Conservation (phyloP, 805 yeast species). For the Ogataea nonfermentans region DNA sequence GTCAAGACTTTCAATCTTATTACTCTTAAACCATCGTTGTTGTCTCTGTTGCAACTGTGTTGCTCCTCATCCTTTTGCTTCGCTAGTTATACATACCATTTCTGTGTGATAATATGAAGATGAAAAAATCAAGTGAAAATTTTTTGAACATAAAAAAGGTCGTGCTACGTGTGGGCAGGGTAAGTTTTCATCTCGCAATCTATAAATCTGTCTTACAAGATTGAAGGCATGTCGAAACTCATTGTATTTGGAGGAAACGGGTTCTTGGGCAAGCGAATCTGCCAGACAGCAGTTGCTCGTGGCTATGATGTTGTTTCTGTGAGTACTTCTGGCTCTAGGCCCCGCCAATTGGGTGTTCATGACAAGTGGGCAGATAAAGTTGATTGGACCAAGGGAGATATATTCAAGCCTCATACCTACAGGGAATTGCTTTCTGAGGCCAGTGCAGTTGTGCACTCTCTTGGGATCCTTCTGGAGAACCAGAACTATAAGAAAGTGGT, state of each 20-base stretch:
- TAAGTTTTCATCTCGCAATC: slow-evolving; percentile 4
- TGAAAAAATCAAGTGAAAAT: slow-evolving; percentile 18
- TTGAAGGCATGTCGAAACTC: slow-evolving; percentile 17
- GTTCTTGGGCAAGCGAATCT: slow-evolving; percentile 67
- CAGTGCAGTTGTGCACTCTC: slow-evolving; percentile 73
- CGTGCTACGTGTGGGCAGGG: slow-evolving; percentile 18
- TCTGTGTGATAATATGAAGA: slow-evolving; percentile 14
- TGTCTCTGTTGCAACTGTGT: no score
- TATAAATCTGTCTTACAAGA: background rate
- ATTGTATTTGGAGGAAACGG: slow-evolving; percentile 90
- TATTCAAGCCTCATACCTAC: slow-evolving; percentile 65
- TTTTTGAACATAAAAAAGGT: slow-evolving; percentile 15
- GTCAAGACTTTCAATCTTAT: no score
- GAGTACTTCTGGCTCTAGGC: slow-evolving; percentile 54
- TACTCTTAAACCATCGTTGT: no score
- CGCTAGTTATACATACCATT: slow-evolving; percentile 12
- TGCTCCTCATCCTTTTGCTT: background rate
- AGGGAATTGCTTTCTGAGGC: slow-evolving; percentile 44
- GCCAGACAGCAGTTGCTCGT: slow-evolving; percentile 59
- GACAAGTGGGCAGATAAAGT: slow-evolving; percentile 57
- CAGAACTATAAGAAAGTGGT: slow-evolving; percentile 60
- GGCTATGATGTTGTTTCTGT: slow-evolving; percentile 70
- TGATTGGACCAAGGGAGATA: slow-evolving; percentile 64
- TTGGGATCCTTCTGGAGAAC: slow-evolving; percentile 75
- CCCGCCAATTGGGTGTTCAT: slow-evolving; percentile 31